Conservation (phyloP, 1,139 yeast genomes). For the Candida sp. region DNA sequence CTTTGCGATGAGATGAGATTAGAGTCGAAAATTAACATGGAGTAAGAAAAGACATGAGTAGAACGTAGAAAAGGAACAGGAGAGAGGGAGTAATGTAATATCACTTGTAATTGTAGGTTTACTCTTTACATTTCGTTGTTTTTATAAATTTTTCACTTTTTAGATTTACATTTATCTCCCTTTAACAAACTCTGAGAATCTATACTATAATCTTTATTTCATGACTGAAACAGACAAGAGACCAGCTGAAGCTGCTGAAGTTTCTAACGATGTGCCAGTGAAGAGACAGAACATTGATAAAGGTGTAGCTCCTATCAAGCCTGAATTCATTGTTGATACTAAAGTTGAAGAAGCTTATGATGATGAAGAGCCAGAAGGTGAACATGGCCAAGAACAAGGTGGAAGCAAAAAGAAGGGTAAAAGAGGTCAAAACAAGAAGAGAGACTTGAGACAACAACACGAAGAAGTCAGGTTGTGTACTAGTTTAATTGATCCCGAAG, state of each 20-base stretch:
- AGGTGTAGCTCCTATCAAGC: conserved; percentile 67
- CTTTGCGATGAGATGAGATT: not conserved
- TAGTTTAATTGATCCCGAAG: conserved; percentile 51
- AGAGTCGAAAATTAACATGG: not conserved
- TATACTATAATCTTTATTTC: not conserved
- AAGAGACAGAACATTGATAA: conserved; percentile 27
- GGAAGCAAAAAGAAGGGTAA: conserved; percentile 42
- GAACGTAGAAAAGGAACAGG: too few species aligned
- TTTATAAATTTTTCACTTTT: too few species aligned
- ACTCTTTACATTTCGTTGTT: too few species aligned
- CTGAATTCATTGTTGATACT: conserved; percentile 47
- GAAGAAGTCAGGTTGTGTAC: conserved; percentile 71
- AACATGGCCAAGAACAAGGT: conserved; percentile 26
- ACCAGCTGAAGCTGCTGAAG: conserved; percentile 14
- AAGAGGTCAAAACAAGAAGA: conserved; percentile 87
- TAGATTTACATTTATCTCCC: too few species aligned
- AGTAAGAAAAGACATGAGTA: not conserved
- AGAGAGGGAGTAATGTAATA: too few species aligned
- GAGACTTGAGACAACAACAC: conserved; percentile 71
- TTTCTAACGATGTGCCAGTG: conserved; percentile 10
- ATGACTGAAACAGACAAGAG: conserved; percentile 14
- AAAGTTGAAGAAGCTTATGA: conserved; percentile 42
- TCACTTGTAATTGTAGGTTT: not conserved
- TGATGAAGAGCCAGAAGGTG: conserved; percentile 47
- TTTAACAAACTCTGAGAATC: not conserved